These are phyloP conservation scores for Naegleria gruberi DNA, from an alignment of 208 protist species.

Conservation along the genomic window DNA sequence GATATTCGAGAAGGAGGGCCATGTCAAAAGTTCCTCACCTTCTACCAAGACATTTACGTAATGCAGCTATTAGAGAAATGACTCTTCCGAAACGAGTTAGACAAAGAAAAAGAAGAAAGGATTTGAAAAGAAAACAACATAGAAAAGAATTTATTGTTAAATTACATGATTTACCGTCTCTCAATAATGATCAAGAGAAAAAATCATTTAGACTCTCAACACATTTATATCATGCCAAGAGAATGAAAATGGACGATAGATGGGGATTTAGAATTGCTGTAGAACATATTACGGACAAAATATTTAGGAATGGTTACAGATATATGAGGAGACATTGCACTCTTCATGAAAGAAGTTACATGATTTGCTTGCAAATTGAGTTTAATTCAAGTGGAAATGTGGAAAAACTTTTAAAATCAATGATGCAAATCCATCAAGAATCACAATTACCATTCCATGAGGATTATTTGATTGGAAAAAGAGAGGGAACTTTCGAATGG, in stretches of 20 bases:
- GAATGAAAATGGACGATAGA: slow-evolving; percentile 2
- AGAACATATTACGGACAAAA: background rate
- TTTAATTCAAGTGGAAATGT: background rate
- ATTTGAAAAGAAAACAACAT: background rate
- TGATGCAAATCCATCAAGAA: background rate
- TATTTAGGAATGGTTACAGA: slow-evolving; percentile 5
- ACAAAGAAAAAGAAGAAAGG: slow-evolving; percentile 17
- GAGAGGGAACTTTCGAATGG: background rate
- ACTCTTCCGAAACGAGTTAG: background rate
- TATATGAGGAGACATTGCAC: background rate
- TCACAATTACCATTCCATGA: background rate
- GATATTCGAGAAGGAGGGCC: background rate
- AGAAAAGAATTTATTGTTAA: background rate
- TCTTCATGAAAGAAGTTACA: background rate
- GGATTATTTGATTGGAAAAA: background rate
- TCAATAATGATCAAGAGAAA: background rate
- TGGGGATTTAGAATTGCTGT: background rate
- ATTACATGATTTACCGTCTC: too few relatives aligned
- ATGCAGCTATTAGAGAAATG: slow-evolving; percentile 9
- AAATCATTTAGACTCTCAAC: background rate
- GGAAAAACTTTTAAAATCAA: background rate
- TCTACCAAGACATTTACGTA: background rate
- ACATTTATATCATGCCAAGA: slow-evolving; percentile 7
- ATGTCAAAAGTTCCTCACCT: background rate
- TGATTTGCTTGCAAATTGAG: background rate